A percentile compares a stretch with the other conserved stretches of the same genome.
Conservation (phyloP, 2,329 filamentous ascomycete genomes). For the Fusarium secorum region DNA sequence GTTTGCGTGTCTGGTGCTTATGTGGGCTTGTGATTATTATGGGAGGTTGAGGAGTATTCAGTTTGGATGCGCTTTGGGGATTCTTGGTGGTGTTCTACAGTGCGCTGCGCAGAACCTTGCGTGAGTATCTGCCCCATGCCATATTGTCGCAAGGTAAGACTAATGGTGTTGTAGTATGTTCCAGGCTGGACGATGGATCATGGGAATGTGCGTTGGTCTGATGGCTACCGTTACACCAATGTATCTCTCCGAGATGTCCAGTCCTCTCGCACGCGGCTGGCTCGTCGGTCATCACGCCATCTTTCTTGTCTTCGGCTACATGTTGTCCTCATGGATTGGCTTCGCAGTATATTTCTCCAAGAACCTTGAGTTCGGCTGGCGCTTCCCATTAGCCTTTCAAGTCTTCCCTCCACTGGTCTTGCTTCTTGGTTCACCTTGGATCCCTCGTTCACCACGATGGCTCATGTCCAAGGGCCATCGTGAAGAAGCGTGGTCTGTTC, state of each 20-base stretch:
- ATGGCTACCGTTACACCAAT: slow-evolving; percentile 48
- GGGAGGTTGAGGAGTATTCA: slow-evolving; percentile 56
- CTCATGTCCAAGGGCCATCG: slow-evolving; percentile 54
- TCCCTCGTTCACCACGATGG: slow-evolving; percentile 58
- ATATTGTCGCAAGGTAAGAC: accelerated
- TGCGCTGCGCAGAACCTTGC: slow-evolving; percentile 53
- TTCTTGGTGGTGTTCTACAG: slow-evolving; percentile 58
- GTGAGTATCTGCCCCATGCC: slow-evolving; percentile 33
- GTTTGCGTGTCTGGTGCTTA: slow-evolving; percentile 56
- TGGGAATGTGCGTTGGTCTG: slow-evolving; percentile 53
- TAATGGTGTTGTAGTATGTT: slow-evolving; percentile 37
- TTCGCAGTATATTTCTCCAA: slow-evolving; percentile 48
- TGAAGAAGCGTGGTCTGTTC: slow-evolving; percentile 55
- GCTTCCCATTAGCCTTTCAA: slow-evolving; percentile 54
- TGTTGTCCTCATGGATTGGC: slow-evolving; percentile 52
- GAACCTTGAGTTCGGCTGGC: slow-evolving; percentile 49
- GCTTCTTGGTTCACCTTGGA: slow-evolving; percentile 45
- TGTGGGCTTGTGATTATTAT: slow-evolving; percentile 57
- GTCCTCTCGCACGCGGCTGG: slow-evolving; percentile 54
- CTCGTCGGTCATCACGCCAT: slow-evolving; percentile 59
- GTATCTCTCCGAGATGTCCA: slow-evolving; percentile 47
- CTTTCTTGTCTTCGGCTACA: slow-evolving; percentile 55
- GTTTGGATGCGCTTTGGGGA: slow-evolving; percentile 52
- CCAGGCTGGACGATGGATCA: slow-evolving; percentile 55
- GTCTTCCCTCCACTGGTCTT: slow-evolving; percentile 49